Base-by-base conservation (phyloP, 2,329 filamentous ascomycete species). In the Botryosphaeria agaves region DNA sequence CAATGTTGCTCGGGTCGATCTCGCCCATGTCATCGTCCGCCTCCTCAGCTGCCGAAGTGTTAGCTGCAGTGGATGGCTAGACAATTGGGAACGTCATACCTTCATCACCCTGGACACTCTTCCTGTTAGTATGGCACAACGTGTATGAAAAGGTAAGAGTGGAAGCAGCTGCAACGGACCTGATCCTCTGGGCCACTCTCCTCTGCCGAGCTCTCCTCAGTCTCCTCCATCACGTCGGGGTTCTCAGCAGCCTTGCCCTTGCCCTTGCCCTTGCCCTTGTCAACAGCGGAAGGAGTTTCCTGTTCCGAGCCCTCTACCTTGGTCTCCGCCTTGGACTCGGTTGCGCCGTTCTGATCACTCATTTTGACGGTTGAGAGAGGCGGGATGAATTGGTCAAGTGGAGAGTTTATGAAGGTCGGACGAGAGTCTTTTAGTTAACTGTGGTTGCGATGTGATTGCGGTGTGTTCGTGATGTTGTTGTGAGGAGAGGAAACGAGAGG, bases 1-100 rank as follows among this genome's bases (percentile, higher is more conserved):
- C 74, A 53, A 95, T 92, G 68, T 95, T 95, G 53, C 71, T 70
- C 34, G 71, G 63, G 51, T 92, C 82, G 53, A 98, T 94, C 59
- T 87, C 85, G 52, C 91, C 81, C 66, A 93, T 71, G 55, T 80
- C 78, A 47, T 82, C 62, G 35, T 80, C 76, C 32, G 84, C 82
- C 31, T 81, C 79, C 43, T 77, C 76, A 33, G 16, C 28, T 34
- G 17, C 15, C 12, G 11, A 7, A 30, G n/a, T 5, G 12, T 34
- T 30, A 32, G 32, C 28, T 23, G 7, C 7, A 12, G 21, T 23
- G 21, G 21, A 23, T n/a, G n/a, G n/a, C n/a, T n/a, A n/a, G n/a
- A n/a, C n/a, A 7, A 18, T 28, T 19, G 27, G n/a, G 29, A 37
- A 29, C 28, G 44, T 45, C 45, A 44, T 56, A 51, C 52, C 45